Evolutionary conservation across 257 asterid species (phyloP).

Genomic region (Handroanthus guayacan): DNA sequence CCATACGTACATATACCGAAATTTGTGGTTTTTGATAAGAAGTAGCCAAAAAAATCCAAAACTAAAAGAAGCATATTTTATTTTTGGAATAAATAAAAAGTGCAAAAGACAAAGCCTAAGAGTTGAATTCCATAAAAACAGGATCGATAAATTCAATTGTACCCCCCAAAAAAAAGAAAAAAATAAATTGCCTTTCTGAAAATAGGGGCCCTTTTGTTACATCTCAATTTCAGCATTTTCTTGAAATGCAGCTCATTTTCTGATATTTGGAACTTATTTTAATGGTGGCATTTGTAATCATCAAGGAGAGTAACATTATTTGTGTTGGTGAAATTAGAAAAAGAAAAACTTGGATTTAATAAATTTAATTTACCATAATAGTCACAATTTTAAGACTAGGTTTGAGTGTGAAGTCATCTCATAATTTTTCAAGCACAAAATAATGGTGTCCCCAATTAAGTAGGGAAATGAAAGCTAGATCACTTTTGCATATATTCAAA

Average conservation of each 20-base stretch:
- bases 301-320: background rate
- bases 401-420: slow-evolving; percentile 15
- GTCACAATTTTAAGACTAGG: background rate
- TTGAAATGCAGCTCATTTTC: slow-evolving; percentile 40
- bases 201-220: slow-evolving; percentile 38
- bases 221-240: slow-evolving; percentile 47
- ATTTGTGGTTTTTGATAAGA: background rate
- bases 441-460: slow-evolving; percentile 51
- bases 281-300: slow-evolving; percentile 29
- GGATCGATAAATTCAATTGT: slow-evolving; percentile 30
- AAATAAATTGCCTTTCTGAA: slow-evolving; percentile 30
- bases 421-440: slow-evolving; percentile 34
- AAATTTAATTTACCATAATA: no score
- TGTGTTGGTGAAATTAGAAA: background rate
- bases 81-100: slow-evolving; percentile 40
- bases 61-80: slow-evolving; percentile 32
- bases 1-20: background rate
- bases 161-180: slow-evolving; percentile 11
- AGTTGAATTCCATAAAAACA: slow-evolving; percentile 41
- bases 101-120: slow-evolving; percentile 34
- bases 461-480: slow-evolving; percentile 31
- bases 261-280: slow-evolving; percentile 40
- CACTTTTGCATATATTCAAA: slow-evolving; percentile 36
- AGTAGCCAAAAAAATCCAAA: slow-evolving; percentile 28
- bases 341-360: no score